Percentiles rank a stretch among this genome's conserved stretches.
These are phyloP conservation scores for Papiliotrema nemorosa DNA, from an alignment of 1,284 basidiomycete species.

Conservation along the genomic window DNA sequence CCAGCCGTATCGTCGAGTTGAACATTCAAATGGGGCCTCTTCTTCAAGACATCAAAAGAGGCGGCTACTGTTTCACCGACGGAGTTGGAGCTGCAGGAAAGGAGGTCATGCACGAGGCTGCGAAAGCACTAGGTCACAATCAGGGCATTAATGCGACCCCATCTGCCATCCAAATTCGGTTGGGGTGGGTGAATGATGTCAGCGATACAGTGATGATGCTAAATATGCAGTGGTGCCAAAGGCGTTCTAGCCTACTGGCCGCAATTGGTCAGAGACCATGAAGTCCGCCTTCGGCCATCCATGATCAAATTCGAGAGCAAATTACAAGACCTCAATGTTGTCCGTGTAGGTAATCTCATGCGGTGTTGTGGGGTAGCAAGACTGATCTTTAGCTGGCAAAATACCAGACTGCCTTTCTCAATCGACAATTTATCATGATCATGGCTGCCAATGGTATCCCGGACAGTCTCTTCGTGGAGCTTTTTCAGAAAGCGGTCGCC, in stretches of 20 bases:
- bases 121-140: slow-evolving; percentile 31
- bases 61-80: slow-evolving; percentile 44
- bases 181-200: slow-evolving; percentile 44
- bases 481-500: slow-evolving; percentile 35
- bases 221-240: slow-evolving; percentile 42
- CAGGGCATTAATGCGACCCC: slow-evolving; percentile 27
- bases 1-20: slow-evolving; percentile 35
- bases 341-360: slow-evolving; percentile 23
- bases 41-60: slow-evolving; percentile 25
- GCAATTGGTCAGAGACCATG: slow-evolving; percentile 19
- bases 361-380: not conserved
- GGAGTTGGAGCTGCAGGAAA: slow-evolving; percentile 41
- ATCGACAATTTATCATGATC: slow-evolving; percentile 49
- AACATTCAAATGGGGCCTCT: slow-evolving; percentile 21
- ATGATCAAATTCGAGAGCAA: slow-evolving; percentile 44
- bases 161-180: slow-evolving; percentile 47
- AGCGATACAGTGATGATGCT: slow-evolving; percentile 5
- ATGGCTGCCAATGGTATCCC: slow-evolving; percentile 45
- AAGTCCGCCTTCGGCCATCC: slow-evolving; percentile 40
- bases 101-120: slow-evolving; percentile 38
- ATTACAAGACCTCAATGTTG: slow-evolving; percentile 38
- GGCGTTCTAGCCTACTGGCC: slow-evolving; percentile 47
- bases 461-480: slow-evolving; percentile 30
- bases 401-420: slow-evolving; percentile 46
- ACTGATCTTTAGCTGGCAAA: slow-evolving; percentile 34